Evolutionary conservation across 2,329 filamentous ascomycete genomes (phyloP).

Genomic region (Trichoderma atroviride): DNA sequence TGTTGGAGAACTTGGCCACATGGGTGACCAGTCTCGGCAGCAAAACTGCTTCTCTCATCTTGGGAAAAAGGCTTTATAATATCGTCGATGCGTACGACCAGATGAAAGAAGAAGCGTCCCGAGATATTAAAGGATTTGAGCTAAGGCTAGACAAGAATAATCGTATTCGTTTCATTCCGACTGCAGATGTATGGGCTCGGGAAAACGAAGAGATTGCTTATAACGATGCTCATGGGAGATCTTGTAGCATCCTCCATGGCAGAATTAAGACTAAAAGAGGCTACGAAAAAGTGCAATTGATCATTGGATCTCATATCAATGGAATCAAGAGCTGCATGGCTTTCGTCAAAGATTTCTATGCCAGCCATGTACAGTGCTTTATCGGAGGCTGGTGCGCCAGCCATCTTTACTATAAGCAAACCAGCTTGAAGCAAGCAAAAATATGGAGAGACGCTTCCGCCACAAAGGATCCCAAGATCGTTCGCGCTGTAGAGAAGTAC

Average conservation of each 20-base stretch:
- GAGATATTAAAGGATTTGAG: background rate
- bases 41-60: background rate
- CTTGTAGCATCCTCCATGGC: conserved; percentile 19
- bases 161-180: background rate
- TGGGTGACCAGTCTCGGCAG: background rate
- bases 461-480: background rate
- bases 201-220: background rate
- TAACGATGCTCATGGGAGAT: background rate
- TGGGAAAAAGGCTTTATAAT: background rate
- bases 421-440: conserved; percentile 12
- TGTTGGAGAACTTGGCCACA: conserved; percentile 3
- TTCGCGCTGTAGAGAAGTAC: conserved; percentile 16
- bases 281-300: conserved; percentile 19
- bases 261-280: background rate
- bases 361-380: conserved; percentile 27
- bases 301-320: conserved; percentile 10
- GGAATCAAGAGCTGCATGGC: conserved; percentile 22
- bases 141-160: background rate
- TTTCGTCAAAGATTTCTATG: conserved; percentile 26
- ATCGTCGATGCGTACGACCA: background rate
- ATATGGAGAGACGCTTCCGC: conserved; percentile 6
- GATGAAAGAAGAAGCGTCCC: background rate
- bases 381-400: conserved; percentile 25
- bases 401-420: conserved; percentile 24
- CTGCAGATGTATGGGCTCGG: background rate